Evolutionary conservation across 1,284 basidiomycete species (phyloP).

Genomic region (Chondrostereum purpureum): DNA sequence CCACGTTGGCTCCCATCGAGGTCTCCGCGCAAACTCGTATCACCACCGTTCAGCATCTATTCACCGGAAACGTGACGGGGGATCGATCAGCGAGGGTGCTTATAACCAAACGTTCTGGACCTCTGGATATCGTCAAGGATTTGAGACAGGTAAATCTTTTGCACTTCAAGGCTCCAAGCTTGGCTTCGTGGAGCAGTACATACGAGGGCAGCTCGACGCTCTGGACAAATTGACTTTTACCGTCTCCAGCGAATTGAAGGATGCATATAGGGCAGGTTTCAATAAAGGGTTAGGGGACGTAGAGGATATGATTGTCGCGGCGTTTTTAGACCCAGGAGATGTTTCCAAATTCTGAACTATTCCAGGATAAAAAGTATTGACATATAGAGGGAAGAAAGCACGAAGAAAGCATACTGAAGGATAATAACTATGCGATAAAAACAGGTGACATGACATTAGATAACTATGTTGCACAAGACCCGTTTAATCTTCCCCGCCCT

Average conservation of each 20-base stretch:
- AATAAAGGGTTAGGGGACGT: not conserved
- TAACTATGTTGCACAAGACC: too few species aligned
- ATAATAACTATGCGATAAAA: too few species aligned
- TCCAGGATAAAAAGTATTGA: too few species aligned
- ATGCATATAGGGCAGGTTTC: not conserved
- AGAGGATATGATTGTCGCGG: too few species aligned
- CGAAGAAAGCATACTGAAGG: too few species aligned
- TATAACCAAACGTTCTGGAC: not conserved
- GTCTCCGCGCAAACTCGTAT: not conserved
- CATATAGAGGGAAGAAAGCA: too few species aligned
- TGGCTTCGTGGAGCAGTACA: conserved; percentile 52
- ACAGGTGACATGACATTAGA: too few species aligned
- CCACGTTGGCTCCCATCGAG: too few species aligned
- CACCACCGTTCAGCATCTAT: not conserved
- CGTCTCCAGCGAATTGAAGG: not conserved
- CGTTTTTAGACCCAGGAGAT: too few species aligned
- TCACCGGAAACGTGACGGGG: not conserved
- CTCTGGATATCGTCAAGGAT: conserved; percentile 33
- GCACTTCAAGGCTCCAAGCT: conserved; percentile 55
- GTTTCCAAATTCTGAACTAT: too few species aligned
- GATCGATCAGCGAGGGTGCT: not conserved
- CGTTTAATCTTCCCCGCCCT: too few species aligned
- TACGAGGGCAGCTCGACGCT: not conserved
- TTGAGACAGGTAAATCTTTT: conserved; percentile 57
- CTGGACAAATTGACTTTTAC: not conserved